Base-by-base conservation (phyloP, 2,329 filamentous ascomycete species). In the Microcyclospora pomicola region DNA sequence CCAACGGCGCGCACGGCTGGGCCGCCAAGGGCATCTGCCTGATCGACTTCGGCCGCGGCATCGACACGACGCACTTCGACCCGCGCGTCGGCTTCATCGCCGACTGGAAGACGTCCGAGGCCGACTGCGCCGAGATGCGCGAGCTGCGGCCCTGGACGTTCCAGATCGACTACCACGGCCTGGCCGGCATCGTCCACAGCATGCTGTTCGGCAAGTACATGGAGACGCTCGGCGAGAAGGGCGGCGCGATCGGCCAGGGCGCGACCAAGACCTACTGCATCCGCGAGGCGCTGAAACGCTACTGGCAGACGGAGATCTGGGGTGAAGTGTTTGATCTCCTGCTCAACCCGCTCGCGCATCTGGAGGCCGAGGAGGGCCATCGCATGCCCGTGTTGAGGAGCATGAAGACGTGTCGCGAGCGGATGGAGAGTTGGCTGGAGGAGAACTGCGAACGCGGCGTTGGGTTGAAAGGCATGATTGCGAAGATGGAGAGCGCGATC, bases 291-390 rank as follows among this genome's bases (percentile, higher is more conserved):
- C 63, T 96, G 43, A 98, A 98, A 67, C 66, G 91, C 33, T 98
- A 98, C 62, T 98, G 91, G 91, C 87, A 96, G 67, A 81, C 78
- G 35, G 86, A 94, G 35, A 75, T 96, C 33, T 98, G 91, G 91
- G 63, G 57, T 2, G 77, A 82, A 42, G 77, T 81, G 34, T 93
- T 98, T 58, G 81, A 87, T 47, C 52, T 96, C 41, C 63, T 96
- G 47, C 67, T 98, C 32, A 98, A 98, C 59, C 87, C 88, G 0
- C 69, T 72, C 2, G 69, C 68, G 41, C 76, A 78, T 59, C 60
- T 73, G n/a, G 71, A 72, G 9, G 64, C 55, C 1, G 86, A 87
- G 59, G 76, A 77, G 19, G 75, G 68, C 1, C 61, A 58, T n/a
- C 71, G 62, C 48, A 70, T 95, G 71, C 88, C 88, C 0, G 72